Evolutionary conservation across 495 filamentous ascomycete species (phyloP).

Genomic region (Pyrenula aspistea): DNA sequence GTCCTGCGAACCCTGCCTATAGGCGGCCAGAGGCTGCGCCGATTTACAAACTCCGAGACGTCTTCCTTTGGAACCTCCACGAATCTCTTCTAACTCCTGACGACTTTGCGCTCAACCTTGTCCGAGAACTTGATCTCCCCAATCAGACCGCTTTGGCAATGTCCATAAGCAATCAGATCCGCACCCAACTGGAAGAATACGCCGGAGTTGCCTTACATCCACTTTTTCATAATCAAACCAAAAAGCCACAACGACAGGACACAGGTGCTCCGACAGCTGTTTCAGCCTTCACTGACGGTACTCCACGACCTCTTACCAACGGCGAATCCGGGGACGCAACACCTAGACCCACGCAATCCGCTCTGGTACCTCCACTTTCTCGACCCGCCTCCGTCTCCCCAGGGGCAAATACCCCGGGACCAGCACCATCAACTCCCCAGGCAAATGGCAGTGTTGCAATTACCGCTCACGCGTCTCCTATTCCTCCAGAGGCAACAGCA

Average conservation of each 20-base stretch:
- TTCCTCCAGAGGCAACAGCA: constrained; percentile 17
- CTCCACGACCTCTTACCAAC: constrained; percentile 33
- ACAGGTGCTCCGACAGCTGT: constrained; percentile 18
- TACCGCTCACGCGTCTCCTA: constrained; percentile 37
- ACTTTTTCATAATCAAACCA: constrained; percentile 50
- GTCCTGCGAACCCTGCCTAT: constrained; percentile 60
- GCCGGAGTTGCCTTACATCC: constrained; percentile 89
- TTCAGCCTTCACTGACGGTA: constrained; percentile 31
- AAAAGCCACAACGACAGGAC: constrained; percentile 31
- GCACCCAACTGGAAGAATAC: constrained; percentile 91
- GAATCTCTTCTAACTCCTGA: constrained; percentile 91
- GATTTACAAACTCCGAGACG: constrained; percentile 78
- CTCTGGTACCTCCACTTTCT: not conserved
- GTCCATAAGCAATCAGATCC: constrained; percentile 85
- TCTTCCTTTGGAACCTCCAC: constrained; percentile 95
- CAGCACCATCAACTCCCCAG: not conserved
- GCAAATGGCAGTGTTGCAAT: constrained; percentile 16
- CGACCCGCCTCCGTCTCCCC: not conserved
- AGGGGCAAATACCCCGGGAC: not conserved
- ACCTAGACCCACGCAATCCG: not conserved
- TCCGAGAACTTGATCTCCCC: constrained; percentile 89
- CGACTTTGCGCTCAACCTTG: constrained; percentile 80
- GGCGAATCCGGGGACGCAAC: not conserved
- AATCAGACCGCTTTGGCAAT: constrained; percentile 50
- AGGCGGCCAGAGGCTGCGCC: constrained; percentile 63